Evolutionary conservation across 495 filamentous ascomycete genomes (phyloP).

Genomic region (Bombardia bombarda): DNA sequence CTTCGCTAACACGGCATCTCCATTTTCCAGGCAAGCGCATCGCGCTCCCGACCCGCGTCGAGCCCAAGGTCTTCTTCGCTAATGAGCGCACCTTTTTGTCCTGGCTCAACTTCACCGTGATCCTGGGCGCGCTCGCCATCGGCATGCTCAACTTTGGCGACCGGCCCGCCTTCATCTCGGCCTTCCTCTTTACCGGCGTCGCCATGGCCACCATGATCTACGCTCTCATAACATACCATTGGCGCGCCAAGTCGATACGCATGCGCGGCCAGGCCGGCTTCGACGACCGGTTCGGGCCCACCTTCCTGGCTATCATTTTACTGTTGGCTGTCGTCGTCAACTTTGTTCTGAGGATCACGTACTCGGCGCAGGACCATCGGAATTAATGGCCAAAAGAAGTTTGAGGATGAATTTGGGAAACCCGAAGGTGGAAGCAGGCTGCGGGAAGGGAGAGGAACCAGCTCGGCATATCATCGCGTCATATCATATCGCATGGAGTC

Average conservation of each 20-base stretch:
- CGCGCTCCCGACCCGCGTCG: conserved; percentile 93
- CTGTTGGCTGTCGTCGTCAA: conserved; percentile 85
- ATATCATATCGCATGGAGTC: too few species aligned
- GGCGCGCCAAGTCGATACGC: conserved; percentile 89
- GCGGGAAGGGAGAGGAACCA: too few species aligned
- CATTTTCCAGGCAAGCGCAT: conserved; percentile 80
- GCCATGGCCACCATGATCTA: conserved; percentile 96
- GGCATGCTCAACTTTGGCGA: conserved; percentile 98
- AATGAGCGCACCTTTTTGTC: conserved; percentile 98
- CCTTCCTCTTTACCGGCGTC: conserved; percentile 86
- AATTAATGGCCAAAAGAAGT: too few species aligned
- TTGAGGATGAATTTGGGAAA: too few species aligned
- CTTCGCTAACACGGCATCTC: neutral
- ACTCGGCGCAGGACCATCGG: conserved; percentile 30
- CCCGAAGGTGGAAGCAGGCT: too few species aligned
- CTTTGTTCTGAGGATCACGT: conserved; percentile 77
- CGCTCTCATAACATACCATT: conserved; percentile 90
- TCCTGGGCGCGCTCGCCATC: conserved; percentile 89
- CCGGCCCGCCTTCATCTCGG: conserved; percentile 80
- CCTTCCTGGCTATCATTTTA: conserved; percentile 77
- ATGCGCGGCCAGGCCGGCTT: conserved; percentile 88
- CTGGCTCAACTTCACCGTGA: conserved; percentile 99
- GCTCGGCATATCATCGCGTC: too few species aligned
- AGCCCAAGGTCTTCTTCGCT: conserved; percentile 99
- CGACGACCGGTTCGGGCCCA: conserved; percentile 91